Percentiles rank a stretch among this genome's conserved stretches.
Conservation (phyloP, 192 early-diverging fungal genomes). For the Kappamyces sp. region DNA sequence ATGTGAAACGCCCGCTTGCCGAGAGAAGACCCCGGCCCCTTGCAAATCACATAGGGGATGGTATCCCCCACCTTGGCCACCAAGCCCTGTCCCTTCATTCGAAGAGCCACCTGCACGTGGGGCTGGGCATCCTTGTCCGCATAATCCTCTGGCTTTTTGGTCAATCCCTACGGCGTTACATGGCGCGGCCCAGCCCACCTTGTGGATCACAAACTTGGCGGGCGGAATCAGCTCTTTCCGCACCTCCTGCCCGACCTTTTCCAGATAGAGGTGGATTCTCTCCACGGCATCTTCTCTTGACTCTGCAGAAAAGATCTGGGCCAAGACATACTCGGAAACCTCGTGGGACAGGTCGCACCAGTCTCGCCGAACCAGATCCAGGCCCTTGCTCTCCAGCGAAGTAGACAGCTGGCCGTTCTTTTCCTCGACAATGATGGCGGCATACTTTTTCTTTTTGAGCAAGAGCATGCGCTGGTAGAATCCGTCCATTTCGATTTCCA, state of each 20-base stretch:
- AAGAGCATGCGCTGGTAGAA: conserved; percentile 83
- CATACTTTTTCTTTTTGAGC: conserved; percentile 98
- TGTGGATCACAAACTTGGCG: conserved; percentile 87
- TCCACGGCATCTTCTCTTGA: conserved; percentile 68
- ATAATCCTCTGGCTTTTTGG: conserved; percentile 87
- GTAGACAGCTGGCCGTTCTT: conserved; percentile 25
- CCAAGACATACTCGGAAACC: conserved; percentile 54
- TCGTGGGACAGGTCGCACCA: conserved; percentile 95
- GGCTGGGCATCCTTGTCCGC: conserved; percentile 81
- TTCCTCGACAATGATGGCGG: conserved; percentile 65
- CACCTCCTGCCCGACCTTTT: conserved; percentile 62
- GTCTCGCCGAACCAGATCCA: conserved; percentile 93
- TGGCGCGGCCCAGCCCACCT: conserved; percentile 39
- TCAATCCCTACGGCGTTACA: conserved; percentile 53
- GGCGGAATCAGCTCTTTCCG: conserved; percentile 62
- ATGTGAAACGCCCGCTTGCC: conserved; percentile 79
- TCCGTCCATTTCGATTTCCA: conserved; percentile 97
- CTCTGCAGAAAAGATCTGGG: conserved; percentile 59
- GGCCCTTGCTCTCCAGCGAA: conserved; percentile 79
- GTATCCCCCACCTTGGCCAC: conserved; percentile 78
- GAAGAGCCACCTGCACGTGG: conserved; percentile 90
- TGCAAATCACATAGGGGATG: conserved; percentile 87
- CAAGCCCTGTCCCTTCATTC: conserved; percentile 64
- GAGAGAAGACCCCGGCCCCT: conserved; percentile 35
- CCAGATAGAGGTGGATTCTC: conserved; percentile 71